These are phyloP conservation scores for Abelmoschus esculentus DNA, from an alignment of 345 rosid genomes.

Conservation along the genomic window DNA sequence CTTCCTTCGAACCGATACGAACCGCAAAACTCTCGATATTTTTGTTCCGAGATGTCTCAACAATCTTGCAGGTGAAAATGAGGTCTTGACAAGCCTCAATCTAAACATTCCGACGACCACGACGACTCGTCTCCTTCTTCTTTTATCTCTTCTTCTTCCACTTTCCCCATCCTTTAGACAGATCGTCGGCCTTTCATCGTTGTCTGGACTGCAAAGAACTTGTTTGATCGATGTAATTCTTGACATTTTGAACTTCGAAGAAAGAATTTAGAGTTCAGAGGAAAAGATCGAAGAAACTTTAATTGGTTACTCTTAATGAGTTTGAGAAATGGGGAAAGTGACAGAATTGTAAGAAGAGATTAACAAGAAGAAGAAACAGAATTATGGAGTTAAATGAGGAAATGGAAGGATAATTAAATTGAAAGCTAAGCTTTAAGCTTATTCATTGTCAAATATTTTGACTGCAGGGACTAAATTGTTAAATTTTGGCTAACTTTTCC, in stretches of 20 bases:
- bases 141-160: conserved; percentile 10
- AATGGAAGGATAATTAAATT: neutral
- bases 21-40: conserved; percentile 42
- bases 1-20: conserved; percentile 37
- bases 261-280: neutral
- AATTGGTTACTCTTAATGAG: neutral
- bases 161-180: conserved; percentile 35
- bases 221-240: conserved; percentile 48
- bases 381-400: neutral
- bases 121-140: conserved; percentile 28
- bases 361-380: no score
- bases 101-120: conserved; percentile 40
- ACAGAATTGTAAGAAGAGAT: neutral
- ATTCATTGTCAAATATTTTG: conserved; percentile 22
- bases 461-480: conserved; percentile 3
- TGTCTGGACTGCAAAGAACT: conserved; percentile 62
- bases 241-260: conserved; percentile 37
- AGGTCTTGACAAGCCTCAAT: conserved; percentile 31
- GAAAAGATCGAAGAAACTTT: conserved; percentile 12
- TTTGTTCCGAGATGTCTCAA: conserved; percentile 49
- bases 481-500: neutral
- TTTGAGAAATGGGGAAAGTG: neutral
- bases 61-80: conserved; percentile 39
- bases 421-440: neutral
- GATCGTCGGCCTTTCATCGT: conserved; percentile 31